Percentiles rank a stretch among this genome's conserved stretches.
These are phyloP conservation scores for Besnoitia besnoiti DNA, from an alignment of 169 alveolate species.

Conservation along the genomic window DNA sequence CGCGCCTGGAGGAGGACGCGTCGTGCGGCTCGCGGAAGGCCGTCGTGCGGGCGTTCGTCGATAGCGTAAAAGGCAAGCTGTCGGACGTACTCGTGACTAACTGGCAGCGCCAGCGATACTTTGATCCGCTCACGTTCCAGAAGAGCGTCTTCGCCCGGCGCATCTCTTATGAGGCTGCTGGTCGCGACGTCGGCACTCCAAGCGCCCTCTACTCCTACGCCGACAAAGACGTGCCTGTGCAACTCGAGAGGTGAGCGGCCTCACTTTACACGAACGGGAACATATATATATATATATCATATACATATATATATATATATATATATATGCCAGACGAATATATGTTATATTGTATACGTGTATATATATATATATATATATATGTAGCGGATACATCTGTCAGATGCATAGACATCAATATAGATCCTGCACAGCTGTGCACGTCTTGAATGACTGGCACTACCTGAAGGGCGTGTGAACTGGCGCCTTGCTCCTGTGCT, in stretches of 20 bases:
- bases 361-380: neutral
- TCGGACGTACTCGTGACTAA: neutral
- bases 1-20: neutral
- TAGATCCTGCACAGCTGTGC: too few relatives aligned
- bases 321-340: neutral
- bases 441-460: too few relatives aligned
- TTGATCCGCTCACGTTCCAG: slow-evolving; percentile 33
- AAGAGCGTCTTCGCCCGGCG: neutral
- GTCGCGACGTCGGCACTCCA: slow-evolving; percentile 59
- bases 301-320: too few relatives aligned
- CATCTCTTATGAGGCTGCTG: slow-evolving; percentile 17
- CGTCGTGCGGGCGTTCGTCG: neutral
- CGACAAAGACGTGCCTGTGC: slow-evolving; percentile 30
- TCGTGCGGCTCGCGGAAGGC: neutral
- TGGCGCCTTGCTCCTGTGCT: too few relatives aligned
- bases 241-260: too few relatives aligned
- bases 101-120: slow-evolving; percentile 21
- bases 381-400: too few relatives aligned
- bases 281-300: too few relatives aligned
- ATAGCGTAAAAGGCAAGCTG: neutral
- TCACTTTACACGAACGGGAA: neutral
- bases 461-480: too few relatives aligned
- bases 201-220: slow-evolving; percentile 62
- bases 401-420: neutral
- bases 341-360: neutral